These are phyloP conservation scores for Hansenula lynferdii DNA, from an alignment of 1,139 yeast species.

Conservation along the genomic window DNA sequence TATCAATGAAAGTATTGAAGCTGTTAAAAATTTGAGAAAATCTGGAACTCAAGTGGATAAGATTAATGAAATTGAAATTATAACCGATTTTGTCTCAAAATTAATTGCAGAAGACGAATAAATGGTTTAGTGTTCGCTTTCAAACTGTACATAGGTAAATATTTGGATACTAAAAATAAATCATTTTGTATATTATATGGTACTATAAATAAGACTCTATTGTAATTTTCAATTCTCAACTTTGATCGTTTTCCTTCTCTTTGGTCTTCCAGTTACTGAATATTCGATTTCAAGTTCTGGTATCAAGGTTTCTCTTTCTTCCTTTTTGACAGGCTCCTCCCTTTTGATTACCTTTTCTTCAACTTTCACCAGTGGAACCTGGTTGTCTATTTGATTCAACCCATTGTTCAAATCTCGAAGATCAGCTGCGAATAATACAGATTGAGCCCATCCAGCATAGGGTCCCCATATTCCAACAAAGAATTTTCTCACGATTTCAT, in stretches of 20 bases:
- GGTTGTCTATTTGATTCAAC: constrained; percentile 31
- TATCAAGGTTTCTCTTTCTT: constrained; percentile 1
- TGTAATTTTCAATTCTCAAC: constrained; percentile 7
- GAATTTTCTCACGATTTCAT: constrained; percentile 54
- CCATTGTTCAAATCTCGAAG: constrained; percentile 61
- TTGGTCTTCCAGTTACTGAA: constrained; percentile 25
- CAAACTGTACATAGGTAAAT: constrained; percentile 7
- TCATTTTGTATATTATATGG: constrained; percentile 2
- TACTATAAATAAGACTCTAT: not conserved
- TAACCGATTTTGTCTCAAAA: constrained; percentile 21
- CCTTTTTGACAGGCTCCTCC: constrained; percentile 7
- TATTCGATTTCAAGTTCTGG: constrained; percentile 18
- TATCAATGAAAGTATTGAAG: constrained; percentile 45
- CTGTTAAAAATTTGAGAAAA: constrained; percentile 37
- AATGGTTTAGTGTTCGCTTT: no score
- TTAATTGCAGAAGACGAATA: no score
- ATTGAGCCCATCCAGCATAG: constrained; percentile 98
- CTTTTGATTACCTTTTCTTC: constrained; percentile 7
- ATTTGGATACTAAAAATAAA: no score
- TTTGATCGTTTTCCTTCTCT: constrained; percentile 21
- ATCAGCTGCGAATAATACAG: constrained; percentile 85
- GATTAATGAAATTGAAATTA: constrained; percentile 28
- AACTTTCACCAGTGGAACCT: constrained; percentile 18
- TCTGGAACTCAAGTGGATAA: constrained; percentile 25
- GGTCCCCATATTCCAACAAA: constrained; percentile 77